Evolutionary conservation across 1,284 basidiomycete species (phyloP), one percentile per base, ranked within the genome.

Genomic region (Rhodotorula sp.): DNA sequence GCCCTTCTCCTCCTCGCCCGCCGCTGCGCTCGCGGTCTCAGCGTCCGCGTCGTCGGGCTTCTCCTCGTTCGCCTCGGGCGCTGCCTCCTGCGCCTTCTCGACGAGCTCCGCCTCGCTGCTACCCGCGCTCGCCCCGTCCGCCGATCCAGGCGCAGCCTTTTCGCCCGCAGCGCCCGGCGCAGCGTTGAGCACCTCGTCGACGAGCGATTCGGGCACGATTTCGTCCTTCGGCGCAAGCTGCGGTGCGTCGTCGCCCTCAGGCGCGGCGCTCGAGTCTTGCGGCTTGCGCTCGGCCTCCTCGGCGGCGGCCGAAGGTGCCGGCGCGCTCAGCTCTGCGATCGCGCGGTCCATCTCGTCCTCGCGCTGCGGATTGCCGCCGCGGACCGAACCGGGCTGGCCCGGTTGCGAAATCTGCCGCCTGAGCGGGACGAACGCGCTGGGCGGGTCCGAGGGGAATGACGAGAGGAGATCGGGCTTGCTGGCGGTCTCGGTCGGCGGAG

Each of bases 351-450:
- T 10, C 57, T 67, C 55, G 27, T 57, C 50, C 27, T 49, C 34
- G 27, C 19, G 46, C 46, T 45, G 17, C n/a, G 34, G 5, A 16
- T 21, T 4, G 25, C 42, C 42, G 41, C 44, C 59, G 23, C 25
- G 55, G 23, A 41, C 64, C 7, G 48, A 7, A 10, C 61, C 67
- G 44, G 7, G 56, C 58, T 67, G 68, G 2, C 69, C 62, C 9
- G 72, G 66, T 16, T 66, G 69, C 5, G 55, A 56, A 27, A 71
- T 67, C 34, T 57, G 57, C 4, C 72, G 54, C 44, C 66, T 68
- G 56, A 74, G 63, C 23, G 72, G 72, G 3, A 74, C 69, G 53
- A 61, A 74, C 23, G 72, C 66, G n/a, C 55, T 61, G 12, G 72
- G 59, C 13, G 68, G 66, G 27, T 74, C 72, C 3, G 66, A 68